A percentile compares a stretch with the other conserved stretches of the same genome.
These are phyloP conservation scores for Sequoia sempervirens DNA, from an alignment of 75 land plant genomes.

Conservation along the genomic window DNA sequence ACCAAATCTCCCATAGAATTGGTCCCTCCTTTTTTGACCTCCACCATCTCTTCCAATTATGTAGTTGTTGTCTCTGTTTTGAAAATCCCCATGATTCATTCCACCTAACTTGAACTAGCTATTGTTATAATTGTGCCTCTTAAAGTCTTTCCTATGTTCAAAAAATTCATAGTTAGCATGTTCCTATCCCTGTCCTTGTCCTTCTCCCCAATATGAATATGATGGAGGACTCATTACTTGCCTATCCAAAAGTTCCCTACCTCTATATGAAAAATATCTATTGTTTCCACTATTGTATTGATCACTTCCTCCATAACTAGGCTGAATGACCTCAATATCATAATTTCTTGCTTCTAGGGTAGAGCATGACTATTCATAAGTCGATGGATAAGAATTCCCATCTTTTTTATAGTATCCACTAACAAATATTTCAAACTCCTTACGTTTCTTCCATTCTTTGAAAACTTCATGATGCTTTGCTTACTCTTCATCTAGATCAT, in stretches of 20 bases:
- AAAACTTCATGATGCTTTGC: no score
- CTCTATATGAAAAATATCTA: slow-evolving; percentile 5
- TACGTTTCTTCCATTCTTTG: no score
- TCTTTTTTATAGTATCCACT: neutral
- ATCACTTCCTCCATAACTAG: slow-evolving; percentile 2
- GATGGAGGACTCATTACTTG: neutral
- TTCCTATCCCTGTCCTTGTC: neutral
- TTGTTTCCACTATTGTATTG: neutral
- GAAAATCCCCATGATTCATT: slow-evolving; percentile 2
- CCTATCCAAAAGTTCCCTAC: slow-evolving; percentile 1
- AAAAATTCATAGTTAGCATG: neutral
- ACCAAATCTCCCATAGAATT: neutral
- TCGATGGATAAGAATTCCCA: neutral
- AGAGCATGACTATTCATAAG: neutral
- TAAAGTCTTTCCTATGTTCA: slow-evolving; percentile 6
- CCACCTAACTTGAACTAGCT: slow-evolving; percentile 1
- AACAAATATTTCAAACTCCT: no score
- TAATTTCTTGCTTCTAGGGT: neutral
- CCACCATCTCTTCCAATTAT: neutral
- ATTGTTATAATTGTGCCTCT: slow-evolving; percentile 2
- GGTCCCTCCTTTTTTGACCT: slow-evolving; percentile 1
- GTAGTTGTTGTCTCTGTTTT: neutral
- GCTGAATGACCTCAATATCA: slow-evolving; percentile 3
- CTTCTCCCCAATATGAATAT: neutral
- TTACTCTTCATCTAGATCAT: no score